A percentile compares a stretch with the other conserved stretches of the same genome.
These are phyloP conservation scores for Cercospora sojina DNA, from an alignment of 2,329 filamentous ascomycete species.

Conservation along the genomic window DNA sequence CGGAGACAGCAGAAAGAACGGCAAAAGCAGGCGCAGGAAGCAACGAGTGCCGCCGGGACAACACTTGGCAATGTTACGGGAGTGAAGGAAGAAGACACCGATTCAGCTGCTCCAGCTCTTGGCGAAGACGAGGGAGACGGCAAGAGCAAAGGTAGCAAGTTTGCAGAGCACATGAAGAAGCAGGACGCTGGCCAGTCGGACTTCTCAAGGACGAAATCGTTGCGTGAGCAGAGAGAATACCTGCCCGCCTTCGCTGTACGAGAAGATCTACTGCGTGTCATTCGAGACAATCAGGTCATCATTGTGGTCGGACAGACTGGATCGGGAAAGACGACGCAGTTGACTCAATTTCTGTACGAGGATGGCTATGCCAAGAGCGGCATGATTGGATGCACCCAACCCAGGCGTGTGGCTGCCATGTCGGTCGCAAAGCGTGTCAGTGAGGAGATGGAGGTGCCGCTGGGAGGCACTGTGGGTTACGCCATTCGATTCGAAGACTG, in stretches of 20 bases:
- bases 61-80: constrained; percentile 93
- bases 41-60: constrained; percentile 89
- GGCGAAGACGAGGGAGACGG: constrained; percentile 61
- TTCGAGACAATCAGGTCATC: constrained; percentile 93
- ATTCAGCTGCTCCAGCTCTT: constrained; percentile 75
- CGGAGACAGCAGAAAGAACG: constrained; percentile 88
- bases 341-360: constrained; percentile 94
- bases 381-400: constrained; percentile 95
- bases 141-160: constrained; percentile 68
- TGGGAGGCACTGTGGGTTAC: constrained; percentile 88
- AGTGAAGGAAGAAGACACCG: constrained; percentile 83
- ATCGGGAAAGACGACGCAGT: constrained; percentile 94
- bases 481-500: constrained; percentile 98
- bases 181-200: constrained; percentile 76
- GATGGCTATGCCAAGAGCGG: constrained; percentile 86
- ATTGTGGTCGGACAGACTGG: constrained; percentile 97
- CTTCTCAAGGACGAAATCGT: constrained; percentile 88
- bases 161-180: constrained; percentile 86
- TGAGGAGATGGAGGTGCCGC: constrained; percentile 93
- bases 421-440: constrained; percentile 97
- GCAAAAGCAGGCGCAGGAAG: constrained; percentile 90
- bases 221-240: constrained; percentile 88
- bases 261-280: constrained; percentile 86
- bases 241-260: constrained; percentile 94
- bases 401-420: constrained; percentile 95